Base-by-base conservation (phyloP, 192 early-diverging fungal species). In the Piromyces sp. region DNA sequence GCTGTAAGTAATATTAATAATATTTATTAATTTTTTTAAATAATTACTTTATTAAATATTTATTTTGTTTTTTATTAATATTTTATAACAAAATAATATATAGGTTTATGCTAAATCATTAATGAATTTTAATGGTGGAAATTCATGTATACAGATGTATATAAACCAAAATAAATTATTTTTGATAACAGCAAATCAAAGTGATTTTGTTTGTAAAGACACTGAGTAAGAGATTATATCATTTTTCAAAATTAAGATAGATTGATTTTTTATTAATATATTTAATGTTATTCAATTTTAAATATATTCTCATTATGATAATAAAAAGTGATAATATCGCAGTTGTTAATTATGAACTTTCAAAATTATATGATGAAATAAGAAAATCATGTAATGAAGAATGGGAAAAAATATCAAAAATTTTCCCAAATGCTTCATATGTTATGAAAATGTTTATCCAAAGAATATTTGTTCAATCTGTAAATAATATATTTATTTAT, bases 121-220 rank as follows among this genome's bases (percentile, higher is more conserved):
- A 80, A 89, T 93, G 79, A 95, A 97, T 51, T 97, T 99, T 85
- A 99, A 99, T 81, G 96, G 97, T 30, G 96, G 97, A 36, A 92
- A 92, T 81, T 97, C 96, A 0, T 96, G 95, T 83, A 90, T 98
- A 30, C 94, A 96, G 83, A 94, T 93, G 30, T 99, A 97, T 83
- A 94, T 99, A 78, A 97, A 97, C 86, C 97, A 98, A 84, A 96
- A 99, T 82, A 93, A 95, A 82, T 97, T 99, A 82, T 98, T 98
- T 81, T 92, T 97, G 82, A 92, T 93, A 40, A 91, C 40, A 9
- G 26, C 22, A 26, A 30, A 30, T n/a, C 42, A 42, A 79, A 9
- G 29, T 30, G 37, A 80, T 80, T 42, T 37, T 81, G 26, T 14
- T 13, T 81, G 81, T 19, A 14, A 42, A 19, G 80, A 81, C 2